These are phyloP conservation scores for Cryptococcus sp. DNA, from an alignment of 1,284 basidiomycete species.

Conservation along the genomic window DNA sequence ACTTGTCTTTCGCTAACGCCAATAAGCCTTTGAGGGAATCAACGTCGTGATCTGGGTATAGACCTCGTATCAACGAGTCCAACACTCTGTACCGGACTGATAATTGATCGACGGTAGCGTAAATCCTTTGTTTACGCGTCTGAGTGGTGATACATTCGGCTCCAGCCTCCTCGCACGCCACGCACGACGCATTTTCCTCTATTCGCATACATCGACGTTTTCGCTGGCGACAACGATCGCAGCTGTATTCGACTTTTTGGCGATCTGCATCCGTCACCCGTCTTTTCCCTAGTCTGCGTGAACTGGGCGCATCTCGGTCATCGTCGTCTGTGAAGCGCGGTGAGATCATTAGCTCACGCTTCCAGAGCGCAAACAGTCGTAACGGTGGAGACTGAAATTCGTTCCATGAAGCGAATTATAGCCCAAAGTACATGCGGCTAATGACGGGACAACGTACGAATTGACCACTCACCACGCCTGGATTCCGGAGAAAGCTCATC, in stretches of 20 bases:
- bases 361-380: no score
- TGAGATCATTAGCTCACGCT: no score
- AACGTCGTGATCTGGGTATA: slow-evolving; percentile 19
- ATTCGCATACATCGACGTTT: slow-evolving; percentile 20
- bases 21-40: neutral
- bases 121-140: slow-evolving; percentile 14
- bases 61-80: slow-evolving; percentile 15
- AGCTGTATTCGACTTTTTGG: slow-evolving; percentile 18
- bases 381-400: no score
- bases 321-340: no score
- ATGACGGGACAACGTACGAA: no score
- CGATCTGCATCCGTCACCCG: slow-evolving; percentile 13
- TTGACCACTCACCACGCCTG: no score
- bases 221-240: slow-evolving; percentile 22
- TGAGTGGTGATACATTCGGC: slow-evolving; percentile 15
- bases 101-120: slow-evolving; percentile 2
- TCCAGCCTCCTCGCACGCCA: slow-evolving; percentile 17
- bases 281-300: neutral
- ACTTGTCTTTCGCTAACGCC: no score
- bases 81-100: slow-evolving; percentile 11
- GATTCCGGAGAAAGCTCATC: no score
- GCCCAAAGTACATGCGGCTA: no score
- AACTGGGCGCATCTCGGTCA: no score
- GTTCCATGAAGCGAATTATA: no score
- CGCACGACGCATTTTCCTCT: slow-evolving; percentile 9